Percentiles rank a stretch among this genome's conserved stretches.
Evolutionary conservation across 176 grass and related monocot genomes (phyloP).

Genomic region (Coix lacrymajobi): DNA sequence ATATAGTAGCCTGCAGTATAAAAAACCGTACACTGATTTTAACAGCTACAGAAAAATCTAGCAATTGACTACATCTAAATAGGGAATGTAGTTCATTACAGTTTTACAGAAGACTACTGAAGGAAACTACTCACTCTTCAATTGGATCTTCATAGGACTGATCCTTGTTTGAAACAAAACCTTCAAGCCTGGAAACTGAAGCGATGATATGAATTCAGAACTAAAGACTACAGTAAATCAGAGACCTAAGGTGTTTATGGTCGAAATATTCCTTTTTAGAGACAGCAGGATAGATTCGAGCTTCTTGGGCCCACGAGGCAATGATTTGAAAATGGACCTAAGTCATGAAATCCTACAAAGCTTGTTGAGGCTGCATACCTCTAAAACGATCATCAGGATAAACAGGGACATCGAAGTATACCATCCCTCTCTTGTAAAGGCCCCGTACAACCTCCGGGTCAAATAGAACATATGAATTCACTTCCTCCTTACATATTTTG

Average conservation of each 20-base stretch:
- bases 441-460: slow-evolving; percentile 71
- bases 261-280: neutral
- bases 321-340: neutral
- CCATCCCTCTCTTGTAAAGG: slow-evolving; percentile 73
- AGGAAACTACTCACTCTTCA: slow-evolving; percentile 82
- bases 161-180: slow-evolving; percentile 98
- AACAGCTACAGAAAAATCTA: slow-evolving; percentile 14
- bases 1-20: slow-evolving; percentile 79
- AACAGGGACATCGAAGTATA: slow-evolving; percentile 93
- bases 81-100: neutral
- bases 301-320: neutral
- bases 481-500: slow-evolving; percentile 97
- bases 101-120: neutral
- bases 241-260: neutral
- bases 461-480: slow-evolving; percentile 93
- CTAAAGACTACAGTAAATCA: neutral
- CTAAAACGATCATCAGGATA: slow-evolving; percentile 94
- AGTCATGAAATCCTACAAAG: slow-evolving; percentile 1
- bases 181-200: slow-evolving; percentile 99
- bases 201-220: slow-evolving; percentile 21
- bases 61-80: neutral
- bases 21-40: slow-evolving; percentile 27
- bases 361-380: slow-evolving; percentile 40
- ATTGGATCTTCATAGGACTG: slow-evolving; percentile 99
- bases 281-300: neutral